Conservation (phyloP, 495 filamentous ascomycete species). For the Hapsidospora chrysogenum region DNA sequence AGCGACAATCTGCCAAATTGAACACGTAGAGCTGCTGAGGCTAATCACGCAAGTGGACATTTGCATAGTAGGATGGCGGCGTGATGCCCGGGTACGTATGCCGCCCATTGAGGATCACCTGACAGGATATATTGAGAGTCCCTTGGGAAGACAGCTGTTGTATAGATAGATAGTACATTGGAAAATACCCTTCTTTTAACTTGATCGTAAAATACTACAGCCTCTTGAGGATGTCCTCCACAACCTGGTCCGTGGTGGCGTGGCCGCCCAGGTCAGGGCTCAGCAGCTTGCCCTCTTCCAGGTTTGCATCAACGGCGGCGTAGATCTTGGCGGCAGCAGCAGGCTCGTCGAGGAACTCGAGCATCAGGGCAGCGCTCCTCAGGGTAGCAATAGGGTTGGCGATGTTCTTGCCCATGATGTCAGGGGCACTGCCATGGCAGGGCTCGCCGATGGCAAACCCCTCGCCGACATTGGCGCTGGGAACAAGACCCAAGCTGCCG, state of each 20-base stretch:
- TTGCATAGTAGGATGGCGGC: too few species aligned
- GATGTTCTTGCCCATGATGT: conserved; percentile 84
- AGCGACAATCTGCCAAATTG: too few species aligned
- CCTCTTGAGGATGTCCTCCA: conserved; percentile 75
- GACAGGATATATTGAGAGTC: too few species aligned
- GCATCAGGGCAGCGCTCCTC: conserved; percentile 79
- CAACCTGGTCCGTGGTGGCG: conserved; percentile 74
- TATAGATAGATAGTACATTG: not conserved
- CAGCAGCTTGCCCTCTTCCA: conserved; percentile 66
- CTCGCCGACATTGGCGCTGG: conserved; percentile 92
- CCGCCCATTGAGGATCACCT: too few species aligned
- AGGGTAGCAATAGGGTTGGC: conserved; percentile 95
- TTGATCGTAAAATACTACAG: conserved; percentile 30
- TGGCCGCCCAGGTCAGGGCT: conserved; percentile 86
- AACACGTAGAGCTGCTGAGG: too few species aligned
- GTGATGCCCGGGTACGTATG: too few species aligned
- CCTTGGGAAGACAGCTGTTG: not conserved
- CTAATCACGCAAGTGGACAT: too few species aligned
- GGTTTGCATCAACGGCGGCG: conserved; percentile 75
- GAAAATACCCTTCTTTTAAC: too few species aligned
- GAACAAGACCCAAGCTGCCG: conserved; percentile 83
- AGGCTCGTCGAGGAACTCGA: conserved; percentile 84
- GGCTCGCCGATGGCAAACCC: conserved; percentile 94
- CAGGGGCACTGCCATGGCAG: conserved; percentile 89
- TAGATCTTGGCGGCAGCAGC: conserved; percentile 80